phyloP scores from a whole-genome alignment of 441 rosid genomes.

The Aleurites moluccanus region DNA sequence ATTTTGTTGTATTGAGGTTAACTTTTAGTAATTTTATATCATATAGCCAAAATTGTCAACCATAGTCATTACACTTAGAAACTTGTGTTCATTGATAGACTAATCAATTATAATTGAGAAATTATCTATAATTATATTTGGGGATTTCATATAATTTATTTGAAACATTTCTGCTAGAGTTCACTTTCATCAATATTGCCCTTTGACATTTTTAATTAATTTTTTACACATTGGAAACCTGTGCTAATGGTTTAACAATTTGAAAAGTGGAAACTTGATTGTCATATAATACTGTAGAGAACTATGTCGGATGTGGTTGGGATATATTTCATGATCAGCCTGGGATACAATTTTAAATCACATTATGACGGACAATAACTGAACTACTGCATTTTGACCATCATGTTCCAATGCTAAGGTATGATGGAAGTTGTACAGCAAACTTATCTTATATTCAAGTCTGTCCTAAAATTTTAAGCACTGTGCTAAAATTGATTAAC shows the following conservation, averaged over 20 bases:
- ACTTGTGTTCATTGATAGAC: no score
- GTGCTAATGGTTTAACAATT: not conserved
- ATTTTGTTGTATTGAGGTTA: no score
- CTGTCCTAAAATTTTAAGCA: not conserved
- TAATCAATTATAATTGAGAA: no score
- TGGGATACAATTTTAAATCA: not conserved
- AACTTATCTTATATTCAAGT: not conserved
- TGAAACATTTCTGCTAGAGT: not conserved
- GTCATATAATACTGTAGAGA: not conserved
- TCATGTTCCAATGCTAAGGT: not conserved
- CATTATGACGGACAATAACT: not conserved
- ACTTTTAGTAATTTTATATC: no score
- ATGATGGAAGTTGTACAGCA: not conserved
- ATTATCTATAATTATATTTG: no score
- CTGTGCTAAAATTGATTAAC: not conserved
- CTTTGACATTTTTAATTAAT: not conserved
- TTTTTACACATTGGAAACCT: not conserved
- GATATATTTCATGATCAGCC: not conserved
- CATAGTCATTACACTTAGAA: no score
- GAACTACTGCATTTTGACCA: not conserved
- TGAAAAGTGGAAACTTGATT: not conserved
- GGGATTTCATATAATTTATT: not conserved
- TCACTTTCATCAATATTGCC: not conserved
- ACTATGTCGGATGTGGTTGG: not conserved
- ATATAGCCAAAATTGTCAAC: no score